Conservation (phyloP, 108 stramenopile genomes). For the Cyclotella kingstonii region DNA sequence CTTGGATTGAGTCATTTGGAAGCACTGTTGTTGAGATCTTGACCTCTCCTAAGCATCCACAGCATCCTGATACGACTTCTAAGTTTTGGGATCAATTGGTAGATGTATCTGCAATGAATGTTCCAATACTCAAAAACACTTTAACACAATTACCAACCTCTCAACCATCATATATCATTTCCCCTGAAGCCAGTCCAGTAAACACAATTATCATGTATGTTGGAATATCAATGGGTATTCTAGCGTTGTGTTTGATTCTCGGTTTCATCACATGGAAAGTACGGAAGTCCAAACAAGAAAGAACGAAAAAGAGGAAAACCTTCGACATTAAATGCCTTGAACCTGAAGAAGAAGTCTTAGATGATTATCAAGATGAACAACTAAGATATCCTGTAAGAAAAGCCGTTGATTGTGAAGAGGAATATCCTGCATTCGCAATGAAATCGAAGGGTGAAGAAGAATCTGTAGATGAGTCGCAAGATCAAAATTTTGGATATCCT, state of each 20-base stretch:
- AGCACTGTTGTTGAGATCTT: conserved; percentile 38
- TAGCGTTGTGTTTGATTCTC: conserved; percentile 1
- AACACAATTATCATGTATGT: conserved; percentile 13
- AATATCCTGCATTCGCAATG: no score
- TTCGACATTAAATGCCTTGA: no score
- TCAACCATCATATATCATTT: conserved; percentile 35
- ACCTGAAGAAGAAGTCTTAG: no score
- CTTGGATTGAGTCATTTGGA: conserved; percentile 47
- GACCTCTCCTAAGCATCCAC: conserved; percentile 40
- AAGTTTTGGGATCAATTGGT: conserved; percentile 42
- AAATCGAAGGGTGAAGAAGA: no score
- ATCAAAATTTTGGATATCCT: neutral
- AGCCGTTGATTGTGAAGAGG: no score
- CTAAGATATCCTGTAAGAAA: no score
- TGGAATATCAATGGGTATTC: neutral
- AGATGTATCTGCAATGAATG: conserved; percentile 32
- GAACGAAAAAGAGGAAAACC: neutral
- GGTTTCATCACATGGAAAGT: conserved; percentile 3
- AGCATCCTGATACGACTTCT: conserved; percentile 37
- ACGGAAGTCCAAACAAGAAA: conserved; percentile 10
- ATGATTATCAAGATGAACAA: no score
- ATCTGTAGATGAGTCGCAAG: no score
- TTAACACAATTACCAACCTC: conserved; percentile 18
- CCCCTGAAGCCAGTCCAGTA: conserved; percentile 11
- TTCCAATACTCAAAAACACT: conserved; percentile 18